Evolutionary conservation across 768 basidiomycete species (phyloP), one percentile per base, ranked within the genome.

Genomic region (Hypholoma fasciculare): DNA sequence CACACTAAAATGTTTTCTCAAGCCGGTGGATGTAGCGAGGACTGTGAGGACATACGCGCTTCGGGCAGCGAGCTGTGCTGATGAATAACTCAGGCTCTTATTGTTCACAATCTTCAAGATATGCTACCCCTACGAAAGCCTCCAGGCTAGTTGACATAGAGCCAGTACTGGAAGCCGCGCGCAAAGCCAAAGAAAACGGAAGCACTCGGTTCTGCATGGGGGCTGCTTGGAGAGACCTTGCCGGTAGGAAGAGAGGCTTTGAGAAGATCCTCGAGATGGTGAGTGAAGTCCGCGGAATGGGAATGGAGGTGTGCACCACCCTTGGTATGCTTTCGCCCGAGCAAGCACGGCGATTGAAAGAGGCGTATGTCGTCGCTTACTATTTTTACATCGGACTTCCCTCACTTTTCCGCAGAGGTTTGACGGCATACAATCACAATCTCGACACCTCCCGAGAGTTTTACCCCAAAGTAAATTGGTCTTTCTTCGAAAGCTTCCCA

Each of bases 181-280:
- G 92, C 12, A 89, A 90, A 69, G 96, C 96, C 23, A 98, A 97
- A 69, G 96, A 80, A 63, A 98, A 98, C 71, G 96, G 96, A 36
- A 95, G 93, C 70, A 98, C 96, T 17, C 82, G 96, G 26, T 98
- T 98, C 76, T 98, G 96, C 73, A 98, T 98, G 96, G 96, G 96
- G 57, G 96, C 96, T 4, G 96, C 96, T 5, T 99, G 96, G 96
- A 81, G 96, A 62, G 96, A 97, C 70, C 83, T 98, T 56, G 86
- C 90, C 9, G 94, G 96, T 2, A 84, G 93, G 61, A 97, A 96
- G 72, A 82, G 92, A 43, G 95, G 96, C 0, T 98, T 98, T 63
- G 92, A 97, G 70, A 84, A 85, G 65, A 98, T 98, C 66, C 76
- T 98, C 61, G 78, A 86, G 61, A 98, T 98, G 95, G 96, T 98